Conservation (phyloP, 2,329 filamentous ascomycete genomes). For the Colletotrichum chlorophyti region DNA sequence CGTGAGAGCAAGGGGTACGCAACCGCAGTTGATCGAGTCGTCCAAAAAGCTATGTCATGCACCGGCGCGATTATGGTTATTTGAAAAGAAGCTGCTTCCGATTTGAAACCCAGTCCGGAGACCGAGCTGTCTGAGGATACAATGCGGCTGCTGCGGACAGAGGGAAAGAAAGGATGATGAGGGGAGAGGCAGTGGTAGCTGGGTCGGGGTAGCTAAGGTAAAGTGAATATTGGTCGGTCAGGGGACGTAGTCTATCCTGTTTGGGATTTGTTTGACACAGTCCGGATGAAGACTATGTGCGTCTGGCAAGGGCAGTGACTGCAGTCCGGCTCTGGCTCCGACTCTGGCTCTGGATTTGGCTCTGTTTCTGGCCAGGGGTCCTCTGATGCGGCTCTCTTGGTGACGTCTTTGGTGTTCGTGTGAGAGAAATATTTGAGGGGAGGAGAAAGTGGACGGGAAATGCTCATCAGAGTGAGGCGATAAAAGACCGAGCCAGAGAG, state of each 20-base stretch:
- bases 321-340: neutral
- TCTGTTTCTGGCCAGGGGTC: no score
- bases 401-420: neutral
- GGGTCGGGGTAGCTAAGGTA: conserved; percentile 6
- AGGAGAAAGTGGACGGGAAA: neutral
- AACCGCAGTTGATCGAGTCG: conserved; percentile 15
- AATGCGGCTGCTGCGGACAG: conserved; percentile 19
- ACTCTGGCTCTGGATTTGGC: neutral
- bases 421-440: neutral
- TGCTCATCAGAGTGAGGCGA: conserved; percentile 7
- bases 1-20: conserved; percentile 18
- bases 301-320: neutral
- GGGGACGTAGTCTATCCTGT: conserved; percentile 25
- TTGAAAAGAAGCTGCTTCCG: conserved; percentile 22
- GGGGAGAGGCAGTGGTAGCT: conserved; percentile 1
- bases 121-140: conserved; percentile 28
- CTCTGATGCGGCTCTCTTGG: no score
- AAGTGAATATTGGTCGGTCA: no score
- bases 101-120: conserved; percentile 29
- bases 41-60: conserved; percentile 15
- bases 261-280: conserved; percentile 29
- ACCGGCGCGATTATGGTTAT: conserved; percentile 20
- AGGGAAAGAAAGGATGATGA: neutral
- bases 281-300: conserved; percentile 27
- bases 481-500: no score